Evolutionary conservation across 306 rosid species (phyloP), one percentile per base, ranked within the genome.

Genomic region (Purshia tridentata): DNA sequence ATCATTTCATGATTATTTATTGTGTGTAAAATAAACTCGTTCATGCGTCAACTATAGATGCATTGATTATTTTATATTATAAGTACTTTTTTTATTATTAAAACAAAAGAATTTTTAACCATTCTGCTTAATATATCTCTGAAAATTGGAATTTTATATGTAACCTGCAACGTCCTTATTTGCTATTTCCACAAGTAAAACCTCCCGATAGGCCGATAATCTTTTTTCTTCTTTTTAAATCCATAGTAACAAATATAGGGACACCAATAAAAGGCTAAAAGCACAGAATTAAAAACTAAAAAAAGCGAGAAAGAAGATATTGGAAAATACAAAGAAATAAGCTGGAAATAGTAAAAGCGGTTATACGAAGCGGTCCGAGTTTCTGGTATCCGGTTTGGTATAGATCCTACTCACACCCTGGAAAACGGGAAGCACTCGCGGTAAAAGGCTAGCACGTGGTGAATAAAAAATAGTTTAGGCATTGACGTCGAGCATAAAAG

Each of bases 341-440:
- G 23, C 65, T 37, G 76, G 75, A 73, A 83, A 80, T 69, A 58
- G 84, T 73, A 83, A 54, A 83, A 80, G 84, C 73, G 45, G 84
- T 83, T 63, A 73, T 50, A 70, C 6, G 77, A 80, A 79, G 76
- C 63, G 60, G 83, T 54, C 82, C 82, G 82, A 82, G 73, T 68
- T 64, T 80, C 74, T 73, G 69, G 67, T 57, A 47, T 13, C 80
- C 70, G 50, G 84, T 54, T 47, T 60, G 44, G 4, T 6, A 12
- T 5, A 7, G 4, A 6, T 7, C 61, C 13, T 46, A 59, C 20
- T 47, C 72, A 56, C 78, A 42, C 1, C 15, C 3, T 1, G 0
- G 4, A 2, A 14, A 4, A 51, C 9, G 0, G 2, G 6, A 0
- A 0, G 0, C 56, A 85, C 71, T 64, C 82, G 86, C 79, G 5